Conservation (phyloP, 768 basidiomycete genomes). For the Lactarius hatsudake region DNA sequence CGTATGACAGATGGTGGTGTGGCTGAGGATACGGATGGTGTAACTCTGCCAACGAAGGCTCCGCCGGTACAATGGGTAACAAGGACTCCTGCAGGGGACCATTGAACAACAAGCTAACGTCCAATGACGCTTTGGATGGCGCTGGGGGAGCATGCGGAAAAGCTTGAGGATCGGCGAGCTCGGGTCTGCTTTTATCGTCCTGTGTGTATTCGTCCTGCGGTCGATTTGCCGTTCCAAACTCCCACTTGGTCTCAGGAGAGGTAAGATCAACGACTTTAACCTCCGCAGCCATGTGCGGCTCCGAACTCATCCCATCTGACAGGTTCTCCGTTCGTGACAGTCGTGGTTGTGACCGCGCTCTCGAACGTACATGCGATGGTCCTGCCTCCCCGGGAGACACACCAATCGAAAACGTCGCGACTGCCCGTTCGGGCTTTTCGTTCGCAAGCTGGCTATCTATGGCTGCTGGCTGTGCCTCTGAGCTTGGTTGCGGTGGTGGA, state of each 20-base stretch:
- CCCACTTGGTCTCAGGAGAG: slow-evolving; percentile 45
- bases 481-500: slow-evolving; percentile 23
- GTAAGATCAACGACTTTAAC: slow-evolving; percentile 37
- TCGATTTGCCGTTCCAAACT: slow-evolving; percentile 50
- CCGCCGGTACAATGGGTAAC: slow-evolving; percentile 5
- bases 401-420: slow-evolving; percentile 46
- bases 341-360: slow-evolving; percentile 32
- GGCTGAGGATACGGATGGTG: slow-evolving; percentile 16
- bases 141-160: neutral
- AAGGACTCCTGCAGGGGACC: slow-evolving; percentile 13
- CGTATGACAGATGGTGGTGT: slow-evolving; percentile 17
- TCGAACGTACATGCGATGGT: slow-evolving; percentile 33
- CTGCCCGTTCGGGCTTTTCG: slow-evolving; percentile 33
- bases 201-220: slow-evolving; percentile 15
- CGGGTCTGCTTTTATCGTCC: slow-evolving; percentile 8
- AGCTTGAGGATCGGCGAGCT: neutral
- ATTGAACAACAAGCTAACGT: slow-evolving; percentile 22
- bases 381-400: slow-evolving; percentile 39
- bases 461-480: slow-evolving; percentile 9
- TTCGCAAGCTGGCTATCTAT: slow-evolving; percentile 1
- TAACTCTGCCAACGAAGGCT: slow-evolving; percentile 17
- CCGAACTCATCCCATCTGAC: slow-evolving; percentile 6
- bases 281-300: slow-evolving; percentile 6
- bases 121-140: slow-evolving; percentile 13
- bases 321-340: slow-evolving; percentile 7